Evolutionary conservation across 2,329 filamentous ascomycete species (phyloP), one percentile per base, ranked within the genome.

Genomic region (Sordariomycetes sp.): DNA sequence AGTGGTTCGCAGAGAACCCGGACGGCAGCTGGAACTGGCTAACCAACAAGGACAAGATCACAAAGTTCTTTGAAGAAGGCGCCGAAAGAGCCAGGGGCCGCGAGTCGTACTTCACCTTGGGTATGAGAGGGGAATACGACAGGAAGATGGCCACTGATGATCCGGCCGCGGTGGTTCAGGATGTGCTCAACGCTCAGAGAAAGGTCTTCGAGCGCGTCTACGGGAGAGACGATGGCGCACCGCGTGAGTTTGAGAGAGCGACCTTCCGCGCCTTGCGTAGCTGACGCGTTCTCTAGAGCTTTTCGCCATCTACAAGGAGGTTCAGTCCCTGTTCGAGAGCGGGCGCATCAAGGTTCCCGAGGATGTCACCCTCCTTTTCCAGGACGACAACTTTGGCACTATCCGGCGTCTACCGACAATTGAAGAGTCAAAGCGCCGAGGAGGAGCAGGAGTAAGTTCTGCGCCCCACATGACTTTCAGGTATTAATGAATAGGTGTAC

Each of bases 301-400:
- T 36, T 71, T 76, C 61, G 76, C 75, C 9, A 49, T 82, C 21
- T 82, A 81, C 46, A 80, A 80, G 37, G 77, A 82, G 39, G 74
- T 82, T 0, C 70, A 75, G 43, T 67, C 66, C 9, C 76, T 79
- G 40, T 79, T 75, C 24, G 72, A 81, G 32, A 63, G 65, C 1
- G 75, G 75, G 1, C 12, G 28, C 6, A 62, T 80, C 41, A 51
- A 62, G 2, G 68, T 79, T 0, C 72, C 75, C 0, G 74, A 79
- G 3, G 69, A 79, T 41, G 66, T 81, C 6, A 80, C 72, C 0
- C 54, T 81, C 3, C 54, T 81, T 0, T 80, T 75, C 51, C 63
- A 72, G 0, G 76, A 81, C 36, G 76, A 81, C 41, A 81, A 79
- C 41, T 75, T 64, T 50, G 75, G 75, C 1, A 72, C 72, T 27